phyloP scores from a whole-genome alignment of 129 eudicot species.

The Tagetes patula region DNA sequence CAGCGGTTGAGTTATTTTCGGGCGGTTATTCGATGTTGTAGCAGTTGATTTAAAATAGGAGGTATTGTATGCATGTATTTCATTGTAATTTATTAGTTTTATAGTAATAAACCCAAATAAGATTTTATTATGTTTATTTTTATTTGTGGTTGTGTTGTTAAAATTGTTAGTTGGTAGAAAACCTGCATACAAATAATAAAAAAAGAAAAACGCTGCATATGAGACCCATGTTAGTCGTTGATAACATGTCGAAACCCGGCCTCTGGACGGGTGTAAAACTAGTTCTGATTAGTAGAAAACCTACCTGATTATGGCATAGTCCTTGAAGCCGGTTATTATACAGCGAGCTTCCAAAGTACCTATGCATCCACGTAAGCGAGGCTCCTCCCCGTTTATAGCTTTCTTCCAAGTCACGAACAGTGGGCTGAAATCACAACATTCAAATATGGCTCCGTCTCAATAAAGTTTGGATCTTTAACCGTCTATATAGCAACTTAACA shows the following conservation, averaged over 20 bases:
- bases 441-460: neutral
- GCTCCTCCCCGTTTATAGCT: slow-evolving; percentile 75
- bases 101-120: no score
- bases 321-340: slow-evolving; percentile 70
- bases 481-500: neutral
- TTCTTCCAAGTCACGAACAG: slow-evolving; percentile 96
- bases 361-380: slow-evolving; percentile 92
- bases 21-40: no score
- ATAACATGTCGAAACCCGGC: no score
- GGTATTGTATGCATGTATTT: no score
- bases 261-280: no score
- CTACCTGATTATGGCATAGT: slow-evolving; percentile 88
- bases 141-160: neutral
- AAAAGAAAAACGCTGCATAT: no score
- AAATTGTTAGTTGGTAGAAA: neutral
- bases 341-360: slow-evolving; percentile 83
- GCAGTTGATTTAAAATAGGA: no score
- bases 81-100: no score
- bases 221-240: no score
- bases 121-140: no score
- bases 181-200: no score
- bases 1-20: no score
- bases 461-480: neutral
- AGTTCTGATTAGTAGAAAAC: slow-evolving; percentile 19
- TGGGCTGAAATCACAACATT: slow-evolving; percentile 65